Base-by-base conservation (phyloP, 805 yeast species). In the Spathaspora arborariae region DNA sequence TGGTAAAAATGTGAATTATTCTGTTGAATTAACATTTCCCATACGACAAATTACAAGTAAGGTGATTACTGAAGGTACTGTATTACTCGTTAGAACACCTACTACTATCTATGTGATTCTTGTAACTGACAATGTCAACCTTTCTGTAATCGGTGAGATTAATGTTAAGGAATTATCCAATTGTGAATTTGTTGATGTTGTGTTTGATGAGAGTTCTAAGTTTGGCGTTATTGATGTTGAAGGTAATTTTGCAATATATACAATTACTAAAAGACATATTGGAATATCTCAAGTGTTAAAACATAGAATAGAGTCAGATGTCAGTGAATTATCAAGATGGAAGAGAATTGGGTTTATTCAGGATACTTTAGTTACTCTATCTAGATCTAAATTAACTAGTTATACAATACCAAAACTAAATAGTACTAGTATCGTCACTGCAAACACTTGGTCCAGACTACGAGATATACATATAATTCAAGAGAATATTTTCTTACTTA, bases 311-410 rank as follows among this genome's bases (percentile, higher is more conserved):
- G 13, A 11, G 10, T 24, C 9, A 10, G 80, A 79, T 49, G 69
- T 76, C 0, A 65, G 64, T 1, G 87, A 81, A 45, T 52, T 82
- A 1, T 82, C 88, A 0, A 67, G 68, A 26, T 82, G 84, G 74
- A 81, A 76, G 49, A 68, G 68, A 47, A 61, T 81, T 0, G 50
- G 58, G 2, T 81, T 85, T 84, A 60, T 76, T 0, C 52, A 59
- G 2, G 51, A 60, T 35, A 6, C 16, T 44, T 51, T 46, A 21
- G 77, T 27, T 39, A 72, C 30, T 18, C 73, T 34, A 46, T 74
- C 78, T 13, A 64, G 88, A 44, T 70, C 80, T 16, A 27, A 30
- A 9, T 16, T 46, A 8, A 20, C 20, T 7, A 20, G 39, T 15
- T 43, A 16, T 0, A 69, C 71, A 27, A 51, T 54, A 22, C 57